Conservation (phyloP, 768 basidiomycete species). For the Boletus huronensis region DNA sequence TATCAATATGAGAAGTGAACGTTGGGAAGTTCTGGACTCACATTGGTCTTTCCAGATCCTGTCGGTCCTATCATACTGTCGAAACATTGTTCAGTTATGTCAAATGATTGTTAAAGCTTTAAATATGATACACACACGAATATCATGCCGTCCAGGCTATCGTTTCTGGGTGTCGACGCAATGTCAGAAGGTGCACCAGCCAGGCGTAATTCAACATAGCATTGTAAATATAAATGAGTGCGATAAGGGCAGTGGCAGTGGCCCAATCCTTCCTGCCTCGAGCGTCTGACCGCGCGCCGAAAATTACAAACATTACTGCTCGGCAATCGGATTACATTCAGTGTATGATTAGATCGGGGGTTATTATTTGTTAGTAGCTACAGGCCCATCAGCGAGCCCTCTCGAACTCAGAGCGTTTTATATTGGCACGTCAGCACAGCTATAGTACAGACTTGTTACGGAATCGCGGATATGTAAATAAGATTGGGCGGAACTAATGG, state of each 20-base stretch:
- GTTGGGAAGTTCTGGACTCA: background rate
- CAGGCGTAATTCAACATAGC: background rate
- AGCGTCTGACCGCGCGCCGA: too few species aligned
- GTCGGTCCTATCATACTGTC: slow-evolving; percentile 2
- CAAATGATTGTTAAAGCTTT: background rate
- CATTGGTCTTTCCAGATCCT: slow-evolving; percentile 9
- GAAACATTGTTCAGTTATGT: background rate
- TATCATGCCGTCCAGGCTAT: background rate
- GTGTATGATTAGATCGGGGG: too few species aligned
- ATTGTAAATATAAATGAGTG: too few species aligned
- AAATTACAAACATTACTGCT: background rate
- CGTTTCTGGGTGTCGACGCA: background rate
- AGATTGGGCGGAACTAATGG: background rate
- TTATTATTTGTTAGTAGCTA: too few species aligned
- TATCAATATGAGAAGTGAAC: background rate
- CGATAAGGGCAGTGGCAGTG: too few species aligned
- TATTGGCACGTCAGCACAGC: too few species aligned
- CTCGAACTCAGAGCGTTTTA: too few species aligned
- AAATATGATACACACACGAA: slow-evolving; percentile 1
- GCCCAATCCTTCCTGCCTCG: too few species aligned
- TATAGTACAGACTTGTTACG: too few species aligned
- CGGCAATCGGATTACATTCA: too few species aligned
- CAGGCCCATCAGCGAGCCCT: too few species aligned
- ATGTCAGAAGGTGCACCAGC: too few species aligned
- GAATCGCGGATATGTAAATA: background rate